Evolutionary conservation across 371 early-diverging fungal species (phyloP), one percentile per base, ranked within the genome.

Genomic region (Lichtheimia ornata): DNA sequence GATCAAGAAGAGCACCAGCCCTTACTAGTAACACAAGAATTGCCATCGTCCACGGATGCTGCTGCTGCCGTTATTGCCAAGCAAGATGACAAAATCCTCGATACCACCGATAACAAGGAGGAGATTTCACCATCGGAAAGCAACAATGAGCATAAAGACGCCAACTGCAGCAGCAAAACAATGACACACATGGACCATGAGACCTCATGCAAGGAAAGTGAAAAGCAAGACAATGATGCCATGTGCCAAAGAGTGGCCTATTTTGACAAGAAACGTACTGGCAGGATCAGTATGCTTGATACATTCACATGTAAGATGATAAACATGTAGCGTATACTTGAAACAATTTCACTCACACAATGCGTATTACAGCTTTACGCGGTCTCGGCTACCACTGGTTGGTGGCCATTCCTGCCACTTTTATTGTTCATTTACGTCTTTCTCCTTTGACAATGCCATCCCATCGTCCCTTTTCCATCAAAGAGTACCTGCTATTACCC

Each of bases 371-470:
- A 72, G 81, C 77, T 15, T 63, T 81, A 4, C 74, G 75, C 53
- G 62, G 63, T 14, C 55, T 74, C 18, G 75, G 77, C 5, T 78
- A 81, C 58, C 63, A 74, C 30, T 71, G 71, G 68, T 52, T 78
- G 18, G 56, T 63, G 24, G 69, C 70, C 15, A 55, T 81, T n/a
- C 75, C 79, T 42, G 70, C 72, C 12, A 71, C 82, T 4, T 35
- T 76, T 12, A 17, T 81, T 13, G 67, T 81, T 64, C 82, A 81
- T 55, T 24, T 78, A 5, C 71, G 72, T 18, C 59, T 76, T 14
- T 81, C 82, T 2, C 75, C 78, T 1, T 53, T 71, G 50, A 74
- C 82, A 3, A 73, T 73, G 17, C 78, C 78, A 12, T 50, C 72
- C 18, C 20, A 71, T 2, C 63, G 70, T 5, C 73, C 79, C 5